Conservation (phyloP, 352 stramenopile species). For the Phytophthora palmivora region DNA sequence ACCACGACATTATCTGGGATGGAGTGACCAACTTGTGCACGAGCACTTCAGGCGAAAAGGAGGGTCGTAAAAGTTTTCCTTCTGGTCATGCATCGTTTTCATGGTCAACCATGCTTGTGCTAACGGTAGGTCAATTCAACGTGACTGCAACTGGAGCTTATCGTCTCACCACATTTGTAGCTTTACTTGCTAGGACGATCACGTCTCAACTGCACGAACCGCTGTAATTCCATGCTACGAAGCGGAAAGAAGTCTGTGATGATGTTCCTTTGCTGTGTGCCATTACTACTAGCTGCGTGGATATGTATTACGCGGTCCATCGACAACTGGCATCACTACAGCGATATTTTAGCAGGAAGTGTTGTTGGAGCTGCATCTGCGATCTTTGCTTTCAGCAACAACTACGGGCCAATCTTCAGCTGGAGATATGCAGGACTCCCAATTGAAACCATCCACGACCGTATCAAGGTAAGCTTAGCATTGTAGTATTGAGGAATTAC, state of each 20-base stretch:
- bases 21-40: constrained; percentile 74
- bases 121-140: constrained; percentile 47
- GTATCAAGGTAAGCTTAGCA: constrained; percentile 23
- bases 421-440: constrained; percentile 54
- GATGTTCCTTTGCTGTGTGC: constrained; percentile 62
- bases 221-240: constrained; percentile 39
- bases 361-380: constrained; percentile 50
- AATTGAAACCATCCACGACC: constrained; percentile 40
- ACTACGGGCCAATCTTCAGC: constrained; percentile 63
- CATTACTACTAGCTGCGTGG: constrained; percentile 61
- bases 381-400: constrained; percentile 49
- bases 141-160: not conserved
- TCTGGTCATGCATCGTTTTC: constrained; percentile 71
- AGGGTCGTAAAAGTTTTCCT: constrained; percentile 73
- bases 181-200: constrained; percentile 70
- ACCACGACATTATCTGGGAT: constrained; percentile 70
- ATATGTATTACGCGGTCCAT: constrained; percentile 68
- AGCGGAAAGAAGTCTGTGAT: constrained; percentile 55
- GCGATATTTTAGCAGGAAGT: constrained; percentile 60
- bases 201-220: constrained; percentile 52
- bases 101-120: constrained; percentile 70
- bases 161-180: constrained; percentile 11
- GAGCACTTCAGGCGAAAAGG: constrained; percentile 50
- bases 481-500: too few species aligned
- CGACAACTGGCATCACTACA: constrained; percentile 84